These are phyloP conservation scores for Aspergillus fumigatiaffinis DNA, from an alignment of 2,329 filamentous ascomycete species.

Conservation along the genomic window DNA sequence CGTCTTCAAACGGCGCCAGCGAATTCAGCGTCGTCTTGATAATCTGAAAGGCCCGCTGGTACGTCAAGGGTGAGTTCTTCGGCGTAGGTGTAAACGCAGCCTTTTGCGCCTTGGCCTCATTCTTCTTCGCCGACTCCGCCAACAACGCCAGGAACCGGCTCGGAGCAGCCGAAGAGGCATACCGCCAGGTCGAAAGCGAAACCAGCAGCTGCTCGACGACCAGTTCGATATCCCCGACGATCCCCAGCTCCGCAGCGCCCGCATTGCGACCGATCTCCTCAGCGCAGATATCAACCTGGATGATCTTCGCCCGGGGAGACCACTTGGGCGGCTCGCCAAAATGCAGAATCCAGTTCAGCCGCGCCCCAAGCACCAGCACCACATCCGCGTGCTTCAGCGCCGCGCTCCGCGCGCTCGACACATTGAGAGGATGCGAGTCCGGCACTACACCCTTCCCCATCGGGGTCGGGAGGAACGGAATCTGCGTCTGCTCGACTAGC, in stretches of 20 bases:
- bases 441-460: constrained; percentile 58
- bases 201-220: constrained; percentile 46
- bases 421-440: constrained; percentile 52
- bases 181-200: constrained; percentile 45
- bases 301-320: constrained; percentile 47
- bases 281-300: constrained; percentile 53
- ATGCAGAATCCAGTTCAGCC: constrained; percentile 58
- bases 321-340: constrained; percentile 55
- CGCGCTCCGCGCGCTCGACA: constrained; percentile 51
- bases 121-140: constrained; percentile 37
- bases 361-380: constrained; percentile 52
- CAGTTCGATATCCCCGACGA: constrained; percentile 51
- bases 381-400: constrained; percentile 54
- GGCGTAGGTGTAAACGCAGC: constrained; percentile 38
- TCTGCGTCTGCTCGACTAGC: constrained; percentile 45
- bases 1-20: constrained; percentile 43
- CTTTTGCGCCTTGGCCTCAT: constrained; percentile 44
- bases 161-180: constrained; percentile 29
- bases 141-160: constrained; percentile 28
- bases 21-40: constrained; percentile 49
- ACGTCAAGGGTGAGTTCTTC: constrained; percentile 42
- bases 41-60: constrained; percentile 49
- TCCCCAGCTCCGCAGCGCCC: constrained; percentile 45
- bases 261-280: constrained; percentile 54
- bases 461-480: constrained; percentile 56